These are phyloP conservation scores for Candida hungchunana DNA, from an alignment of 805 yeast species.

Conservation along the genomic window DNA sequence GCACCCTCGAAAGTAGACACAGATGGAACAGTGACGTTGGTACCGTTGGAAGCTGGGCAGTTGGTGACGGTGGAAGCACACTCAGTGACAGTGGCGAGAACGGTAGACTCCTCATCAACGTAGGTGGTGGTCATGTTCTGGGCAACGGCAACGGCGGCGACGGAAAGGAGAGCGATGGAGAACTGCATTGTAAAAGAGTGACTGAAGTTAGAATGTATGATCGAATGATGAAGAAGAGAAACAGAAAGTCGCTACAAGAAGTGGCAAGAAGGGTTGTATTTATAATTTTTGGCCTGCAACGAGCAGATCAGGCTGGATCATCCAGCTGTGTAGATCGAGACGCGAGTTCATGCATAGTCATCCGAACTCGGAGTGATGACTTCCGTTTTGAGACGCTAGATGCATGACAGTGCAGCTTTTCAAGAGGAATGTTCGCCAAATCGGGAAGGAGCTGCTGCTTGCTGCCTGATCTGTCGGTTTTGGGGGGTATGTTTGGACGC, in stretches of 20 bases:
- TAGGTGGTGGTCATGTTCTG: slow-evolving; percentile 16
- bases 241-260: background rate
- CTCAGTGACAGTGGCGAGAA: slow-evolving; percentile 15
- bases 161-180: slow-evolving; percentile 26
- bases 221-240: slow-evolving; percentile 2
- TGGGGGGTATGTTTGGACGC: too few species aligned
- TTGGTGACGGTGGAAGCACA: slow-evolving; percentile 18
- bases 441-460: too few species aligned
- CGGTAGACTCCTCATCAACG: slow-evolving; percentile 13
- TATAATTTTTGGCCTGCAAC: slow-evolving; percentile 6
- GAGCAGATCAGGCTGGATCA: too few species aligned
- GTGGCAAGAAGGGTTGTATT: slow-evolving; percentile 1
- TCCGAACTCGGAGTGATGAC: too few species aligned
- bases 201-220: slow-evolving; percentile 24
- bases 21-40: slow-evolving; percentile 24
- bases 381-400: too few species aligned
- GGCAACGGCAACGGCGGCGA: slow-evolving; percentile 26
- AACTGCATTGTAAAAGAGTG: slow-evolving; percentile 31
- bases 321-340: background rate
- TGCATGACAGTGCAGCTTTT: background rate
- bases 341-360: background rate
- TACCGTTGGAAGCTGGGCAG: slow-evolving; percentile 19
- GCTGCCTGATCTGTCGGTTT: too few species aligned
- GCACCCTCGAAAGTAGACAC: slow-evolving; percentile 28
- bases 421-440: background rate